Conservation (phyloP, 1,139 yeast species). For the Diutina sp. region DNA sequence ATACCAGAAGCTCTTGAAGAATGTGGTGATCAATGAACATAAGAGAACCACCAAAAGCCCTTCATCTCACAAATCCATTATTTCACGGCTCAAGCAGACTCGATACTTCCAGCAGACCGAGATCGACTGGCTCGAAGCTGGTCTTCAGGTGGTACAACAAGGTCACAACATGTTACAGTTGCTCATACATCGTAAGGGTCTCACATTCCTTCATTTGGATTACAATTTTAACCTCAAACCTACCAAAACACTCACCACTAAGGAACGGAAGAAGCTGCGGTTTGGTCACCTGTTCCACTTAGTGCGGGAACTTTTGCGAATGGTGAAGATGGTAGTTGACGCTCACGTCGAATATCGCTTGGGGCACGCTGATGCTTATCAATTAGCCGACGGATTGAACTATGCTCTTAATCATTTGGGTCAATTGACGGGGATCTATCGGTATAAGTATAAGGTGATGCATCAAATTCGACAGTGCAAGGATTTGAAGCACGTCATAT, state of each 20-base stretch:
- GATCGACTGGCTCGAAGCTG: conserved; percentile 98
- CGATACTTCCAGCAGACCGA: conserved; percentile 86
- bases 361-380: conserved; percentile 88
- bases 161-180: conserved; percentile 91
- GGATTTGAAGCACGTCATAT: conserved; percentile 85
- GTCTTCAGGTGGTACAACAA: conserved; percentile 82
- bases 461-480: conserved; percentile 95
- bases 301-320: conserved; percentile 76
- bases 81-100: conserved; percentile 47
- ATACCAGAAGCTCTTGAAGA: conserved; percentile 74
- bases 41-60: conserved; percentile 41
- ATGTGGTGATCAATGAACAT: conserved; percentile 53
- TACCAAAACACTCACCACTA: conserved; percentile 89
- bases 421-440: conserved; percentile 88
- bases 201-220: conserved; percentile 86
- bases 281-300: conserved; percentile 96
- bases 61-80: neutral
- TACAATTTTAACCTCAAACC: conserved; percentile 94
- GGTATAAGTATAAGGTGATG: conserved; percentile 96
- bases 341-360: conserved; percentile 84
- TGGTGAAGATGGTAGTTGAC: conserved; percentile 78
- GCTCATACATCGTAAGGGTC: conserved; percentile 80
- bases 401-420: conserved; percentile 89
- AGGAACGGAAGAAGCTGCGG: conserved; percentile 89
- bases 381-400: conserved; percentile 87